A percentile compares a stretch with the other conserved stretches of the same genome.
phyloP scores from a whole-genome alignment of 2,329 filamentous ascomycete species.

The Cryoendolithus antarcticus region DNA sequence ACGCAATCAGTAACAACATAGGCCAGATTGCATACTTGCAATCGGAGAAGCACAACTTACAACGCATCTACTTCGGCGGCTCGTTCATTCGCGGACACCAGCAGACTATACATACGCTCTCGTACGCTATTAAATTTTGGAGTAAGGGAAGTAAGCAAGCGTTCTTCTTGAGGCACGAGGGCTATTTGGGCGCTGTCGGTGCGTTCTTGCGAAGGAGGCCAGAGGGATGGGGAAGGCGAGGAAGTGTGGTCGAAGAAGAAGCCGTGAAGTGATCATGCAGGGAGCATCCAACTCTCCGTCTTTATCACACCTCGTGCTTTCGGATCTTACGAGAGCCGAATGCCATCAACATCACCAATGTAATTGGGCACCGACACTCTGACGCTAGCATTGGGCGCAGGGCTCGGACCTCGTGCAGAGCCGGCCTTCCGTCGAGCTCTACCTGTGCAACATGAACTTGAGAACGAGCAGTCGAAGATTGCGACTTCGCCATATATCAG shows the following conservation, averaged over 20 bases:
- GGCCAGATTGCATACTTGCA: slow-evolving; percentile 97
- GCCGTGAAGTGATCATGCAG: too few species aligned
- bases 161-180: slow-evolving; percentile 90
- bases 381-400: too few species aligned
- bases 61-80: slow-evolving; percentile 93
- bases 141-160: slow-evolving; percentile 86
- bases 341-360: too few species aligned
- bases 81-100: slow-evolving; percentile 92
- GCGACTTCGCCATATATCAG: too few species aligned
- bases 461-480: too few species aligned
- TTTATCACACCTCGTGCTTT: too few species aligned
- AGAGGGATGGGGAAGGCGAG: slow-evolving; percentile 72
- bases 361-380: too few species aligned
- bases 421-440: too few species aligned
- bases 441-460: too few species aligned
- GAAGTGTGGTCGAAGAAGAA: slow-evolving; percentile 10
- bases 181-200: slow-evolving; percentile 85
- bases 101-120: slow-evolving; percentile 95
- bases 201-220: slow-evolving; percentile 89
- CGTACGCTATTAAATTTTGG: slow-evolving; percentile 97
- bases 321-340: too few species aligned
- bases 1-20: slow-evolving; percentile 95
- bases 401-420: too few species aligned
- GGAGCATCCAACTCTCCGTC: too few species aligned
- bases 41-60: slow-evolving; percentile 81